Evolutionary conservation across 2,329 filamentous ascomycete species (phyloP).

Genomic region (Colletotrichum tabaci): DNA sequence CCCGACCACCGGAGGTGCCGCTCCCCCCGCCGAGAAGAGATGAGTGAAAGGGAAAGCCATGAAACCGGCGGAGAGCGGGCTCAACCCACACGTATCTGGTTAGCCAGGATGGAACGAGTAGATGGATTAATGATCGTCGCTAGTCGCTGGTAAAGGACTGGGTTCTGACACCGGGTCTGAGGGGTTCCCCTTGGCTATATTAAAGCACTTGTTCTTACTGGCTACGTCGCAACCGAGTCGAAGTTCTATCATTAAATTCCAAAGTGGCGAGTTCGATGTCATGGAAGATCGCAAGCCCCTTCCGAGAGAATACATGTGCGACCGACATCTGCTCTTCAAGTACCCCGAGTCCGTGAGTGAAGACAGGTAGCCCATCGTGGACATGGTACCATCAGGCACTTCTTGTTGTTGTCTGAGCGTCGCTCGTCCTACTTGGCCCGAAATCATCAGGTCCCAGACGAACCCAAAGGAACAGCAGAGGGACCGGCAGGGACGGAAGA

Average conservation of each 20-base stretch:
- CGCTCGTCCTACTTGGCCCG: neutral
- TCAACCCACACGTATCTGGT: neutral
- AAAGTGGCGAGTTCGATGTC: neutral
- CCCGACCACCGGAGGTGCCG: constrained; percentile 82
- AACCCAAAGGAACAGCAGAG: neutral
- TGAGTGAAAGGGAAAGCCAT: constrained; percentile 13
- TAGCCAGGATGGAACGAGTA: neutral
- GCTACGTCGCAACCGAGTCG: neutral
- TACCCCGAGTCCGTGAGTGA: neutral
- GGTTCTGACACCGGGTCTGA: no score
- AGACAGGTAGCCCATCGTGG: neutral
- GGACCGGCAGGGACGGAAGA: neutral
- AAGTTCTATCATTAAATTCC: neutral
- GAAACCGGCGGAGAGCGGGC: neutral
- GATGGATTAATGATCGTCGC: neutral
- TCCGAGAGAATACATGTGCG: neutral
- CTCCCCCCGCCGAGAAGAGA: constrained; percentile 67
- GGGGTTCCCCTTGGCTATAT: neutral
- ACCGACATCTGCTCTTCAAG: neutral
- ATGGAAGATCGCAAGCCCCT: no score
- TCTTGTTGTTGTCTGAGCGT: no score
- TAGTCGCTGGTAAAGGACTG: neutral
- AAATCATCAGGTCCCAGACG: neutral
- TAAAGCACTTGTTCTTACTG: neutral
- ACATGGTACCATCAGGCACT: no score